Evolutionary conservation across 2,329 filamentous ascomycete genomes (phyloP).

Genomic region (Phialemonium atrogriseum): DNA sequence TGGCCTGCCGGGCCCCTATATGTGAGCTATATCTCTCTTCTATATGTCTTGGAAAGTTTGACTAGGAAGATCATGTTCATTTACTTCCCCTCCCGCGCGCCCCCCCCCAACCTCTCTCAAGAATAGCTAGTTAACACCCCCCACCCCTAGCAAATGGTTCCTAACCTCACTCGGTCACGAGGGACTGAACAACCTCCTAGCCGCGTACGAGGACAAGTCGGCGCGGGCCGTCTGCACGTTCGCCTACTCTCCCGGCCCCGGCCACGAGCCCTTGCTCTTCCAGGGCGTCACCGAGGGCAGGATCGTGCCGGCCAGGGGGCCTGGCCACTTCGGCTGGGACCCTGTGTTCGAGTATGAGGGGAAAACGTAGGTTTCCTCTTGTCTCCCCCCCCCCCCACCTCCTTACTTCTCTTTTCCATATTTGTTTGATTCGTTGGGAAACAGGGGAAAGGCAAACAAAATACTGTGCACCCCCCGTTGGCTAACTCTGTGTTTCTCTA

Average conservation of each 20-base stretch:
- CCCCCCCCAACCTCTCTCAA: no score
- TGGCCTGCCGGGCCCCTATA: conserved; percentile 91
- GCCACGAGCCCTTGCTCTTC: conserved; percentile 76
- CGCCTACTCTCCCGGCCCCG: conserved; percentile 80
- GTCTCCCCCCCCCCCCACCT: neutral
- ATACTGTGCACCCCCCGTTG: no score
- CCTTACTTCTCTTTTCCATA: neutral
- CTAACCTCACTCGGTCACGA: conserved; percentile 72
- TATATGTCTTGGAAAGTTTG: neutral
- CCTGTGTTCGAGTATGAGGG: conserved; percentile 91
- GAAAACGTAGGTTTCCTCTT: conserved; percentile 51
- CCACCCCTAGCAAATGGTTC: conserved; percentile 81
- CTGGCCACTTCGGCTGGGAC: conserved; percentile 86
- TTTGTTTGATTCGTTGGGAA: no score
- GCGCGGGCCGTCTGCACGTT: conserved; percentile 95
- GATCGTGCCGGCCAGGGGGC: conserved; percentile 78
- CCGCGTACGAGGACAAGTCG: conserved; percentile 81
- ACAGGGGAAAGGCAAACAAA: no score
- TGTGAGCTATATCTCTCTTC: conserved; percentile 48
- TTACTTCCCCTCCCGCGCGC: no score
- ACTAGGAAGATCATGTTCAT: neutral
- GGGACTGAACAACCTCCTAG: conserved; percentile 83
- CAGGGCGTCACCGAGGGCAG: conserved; percentile 81
- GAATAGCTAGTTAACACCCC: conserved; percentile 3
- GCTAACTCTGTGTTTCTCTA: conserved; percentile 1